phyloP scores from a whole-genome alignment of 345 rosid genomes.

The Gossypium australe region DNA sequence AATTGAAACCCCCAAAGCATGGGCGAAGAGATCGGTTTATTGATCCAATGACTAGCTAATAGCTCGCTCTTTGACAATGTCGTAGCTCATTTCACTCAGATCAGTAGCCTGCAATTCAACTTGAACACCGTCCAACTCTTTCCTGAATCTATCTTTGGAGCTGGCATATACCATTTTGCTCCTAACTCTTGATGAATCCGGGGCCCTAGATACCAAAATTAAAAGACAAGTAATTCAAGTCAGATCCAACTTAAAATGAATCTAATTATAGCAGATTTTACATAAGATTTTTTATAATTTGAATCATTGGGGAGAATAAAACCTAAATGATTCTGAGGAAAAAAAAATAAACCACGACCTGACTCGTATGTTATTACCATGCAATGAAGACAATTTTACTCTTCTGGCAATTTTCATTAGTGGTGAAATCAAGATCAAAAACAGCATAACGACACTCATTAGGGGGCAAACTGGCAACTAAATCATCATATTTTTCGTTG shows the following conservation, averaged over 20 bases:
- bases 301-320: too few relatives aligned
- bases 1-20: background rate
- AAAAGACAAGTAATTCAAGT: background rate
- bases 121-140: slow-evolving; percentile 68
- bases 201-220: slow-evolving; percentile 34
- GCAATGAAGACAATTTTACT: slow-evolving; percentile 80
- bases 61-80: slow-evolving; percentile 53
- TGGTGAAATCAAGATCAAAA: slow-evolving; percentile 63
- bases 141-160: slow-evolving; percentile 71
- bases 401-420: slow-evolving; percentile 66
- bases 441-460: slow-evolving; percentile 74
- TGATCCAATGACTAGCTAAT: background rate
- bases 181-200: slow-evolving; percentile 57
- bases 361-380: slow-evolving; percentile 30
- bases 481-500: slow-evolving; percentile 45
- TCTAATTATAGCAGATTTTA: too few relatives aligned
- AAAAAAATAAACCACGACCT: too few relatives aligned
- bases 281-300: too few relatives aligned
- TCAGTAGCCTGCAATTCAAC: slow-evolving; percentile 72
- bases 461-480: slow-evolving; percentile 40
- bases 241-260: too few relatives aligned
- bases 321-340: too few relatives aligned
- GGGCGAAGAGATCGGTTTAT: background rate
- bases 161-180: slow-evolving; percentile 83
- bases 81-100: slow-evolving; percentile 74